A percentile compares a stretch with the other conserved stretches of the same genome.
phyloP scores from a whole-genome alignment of 1,284 basidiomycete genomes.

The Xerocomus minutiporus region DNA sequence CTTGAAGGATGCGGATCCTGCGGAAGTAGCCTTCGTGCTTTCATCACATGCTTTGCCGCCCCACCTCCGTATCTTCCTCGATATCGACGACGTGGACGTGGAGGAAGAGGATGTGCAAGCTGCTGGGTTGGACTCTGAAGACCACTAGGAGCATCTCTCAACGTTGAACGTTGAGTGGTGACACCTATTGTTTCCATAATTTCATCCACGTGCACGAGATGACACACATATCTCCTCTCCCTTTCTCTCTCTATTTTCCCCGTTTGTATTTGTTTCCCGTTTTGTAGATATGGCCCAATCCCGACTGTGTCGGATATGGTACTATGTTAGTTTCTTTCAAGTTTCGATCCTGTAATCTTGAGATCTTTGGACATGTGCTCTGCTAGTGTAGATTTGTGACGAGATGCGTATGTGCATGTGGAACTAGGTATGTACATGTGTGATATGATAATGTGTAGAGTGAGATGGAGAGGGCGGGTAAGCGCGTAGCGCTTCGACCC shows the following conservation, averaged over 20 bases:
- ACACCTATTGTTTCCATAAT: too few relatives aligned
- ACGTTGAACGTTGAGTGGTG: too few relatives aligned
- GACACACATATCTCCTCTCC: not conserved
- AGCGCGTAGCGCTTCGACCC: too few relatives aligned
- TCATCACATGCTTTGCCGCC: conserved; percentile 2
- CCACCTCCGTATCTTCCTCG: conserved; percentile 18
- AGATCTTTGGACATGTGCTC: too few relatives aligned
- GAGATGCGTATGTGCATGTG: too few relatives aligned
- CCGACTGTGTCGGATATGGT: not conserved
- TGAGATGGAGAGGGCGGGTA: too few relatives aligned
- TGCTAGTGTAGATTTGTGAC: too few relatives aligned
- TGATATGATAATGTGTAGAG: too few relatives aligned
- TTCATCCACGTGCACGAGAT: too few relatives aligned
- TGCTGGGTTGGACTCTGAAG: not conserved
- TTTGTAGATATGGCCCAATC: not conserved
- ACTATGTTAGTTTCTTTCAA: not conserved
- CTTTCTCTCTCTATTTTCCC: not conserved
- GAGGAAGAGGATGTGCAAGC: not conserved
- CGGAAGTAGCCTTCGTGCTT: conserved; percentile 2
- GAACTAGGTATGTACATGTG: too few relatives aligned
- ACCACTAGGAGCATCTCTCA: too few relatives aligned
- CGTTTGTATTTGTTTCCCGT: not conserved
- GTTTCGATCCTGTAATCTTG: too few relatives aligned
- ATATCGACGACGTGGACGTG: conserved; percentile 8
- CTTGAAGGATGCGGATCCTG: conserved; percentile 10